phyloP scores from a whole-genome alignment of 176 grass and related monocot genomes.

The Oryza rufipogon region DNA sequence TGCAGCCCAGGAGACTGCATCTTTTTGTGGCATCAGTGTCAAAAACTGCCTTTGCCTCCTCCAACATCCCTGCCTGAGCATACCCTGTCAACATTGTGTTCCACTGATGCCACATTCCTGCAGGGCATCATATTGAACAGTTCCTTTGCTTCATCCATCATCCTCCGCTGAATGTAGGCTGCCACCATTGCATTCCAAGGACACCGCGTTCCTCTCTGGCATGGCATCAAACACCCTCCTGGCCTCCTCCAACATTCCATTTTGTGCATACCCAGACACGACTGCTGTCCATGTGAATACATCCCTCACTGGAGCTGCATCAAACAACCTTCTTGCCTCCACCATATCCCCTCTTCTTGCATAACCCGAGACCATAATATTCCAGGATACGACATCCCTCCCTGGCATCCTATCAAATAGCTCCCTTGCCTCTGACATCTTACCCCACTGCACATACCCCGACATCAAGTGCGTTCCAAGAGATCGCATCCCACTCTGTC shows the following conservation, averaged over 20 bases:
- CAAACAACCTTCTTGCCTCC: constrained; percentile 67
- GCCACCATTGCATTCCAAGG: constrained; percentile 92
- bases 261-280: constrained; percentile 86
- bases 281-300: constrained; percentile 93
- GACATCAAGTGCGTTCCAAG: constrained; percentile 95
- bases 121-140: constrained; percentile 74
- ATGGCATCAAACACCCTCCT: constrained; percentile 78
- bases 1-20: constrained; percentile 86
- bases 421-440: constrained; percentile 54
- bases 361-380: constrained; percentile 80
- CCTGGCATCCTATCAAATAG: constrained; percentile 78
- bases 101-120: constrained; percentile 74
- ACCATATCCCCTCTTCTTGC: constrained; percentile 69
- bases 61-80: constrained; percentile 75
- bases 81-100: constrained; percentile 92
- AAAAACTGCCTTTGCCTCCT: constrained; percentile 63
- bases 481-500: constrained; percentile 73
- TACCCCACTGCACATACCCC: constrained; percentile 60
- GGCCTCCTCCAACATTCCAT: constrained; percentile 78
- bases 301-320: constrained; percentile 63
- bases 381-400: constrained; percentile 77
- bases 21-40: constrained; percentile 68
- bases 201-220: constrained; percentile 79
- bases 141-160: constrained; percentile 70
- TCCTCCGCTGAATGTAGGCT: constrained; percentile 68